Evolutionary conservation across 1,284 basidiomycete species (phyloP).

Genomic region (Vanrija humicola): DNA sequence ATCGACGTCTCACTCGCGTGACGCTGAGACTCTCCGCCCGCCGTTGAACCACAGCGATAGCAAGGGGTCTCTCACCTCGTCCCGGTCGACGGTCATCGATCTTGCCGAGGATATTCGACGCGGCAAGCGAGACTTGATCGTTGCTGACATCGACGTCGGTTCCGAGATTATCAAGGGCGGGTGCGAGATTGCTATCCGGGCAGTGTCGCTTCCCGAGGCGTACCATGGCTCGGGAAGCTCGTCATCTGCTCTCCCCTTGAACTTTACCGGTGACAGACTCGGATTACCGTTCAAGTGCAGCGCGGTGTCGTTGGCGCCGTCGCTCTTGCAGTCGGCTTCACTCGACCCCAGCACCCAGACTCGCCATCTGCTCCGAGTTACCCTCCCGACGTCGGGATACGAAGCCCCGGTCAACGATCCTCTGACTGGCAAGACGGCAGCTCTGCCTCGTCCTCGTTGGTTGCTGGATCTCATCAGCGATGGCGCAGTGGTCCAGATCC

Average conservation of each 20-base stretch:
- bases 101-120: slow-evolving; percentile 39
- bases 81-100: slow-evolving; percentile 38
- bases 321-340: slow-evolving; percentile 66
- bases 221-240: slow-evolving; percentile 12
- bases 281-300: slow-evolving; percentile 43
- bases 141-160: slow-evolving; percentile 38
- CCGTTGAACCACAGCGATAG: slow-evolving; percentile 32
- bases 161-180: slow-evolving; percentile 30
- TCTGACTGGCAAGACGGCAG: slow-evolving; percentile 64
- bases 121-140: slow-evolving; percentile 33
- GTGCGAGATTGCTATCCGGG: slow-evolving; percentile 34
- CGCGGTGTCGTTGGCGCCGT: slow-evolving; percentile 63
- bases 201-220: slow-evolving; percentile 36
- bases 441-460: slow-evolving; percentile 70
- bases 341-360: slow-evolving; percentile 49
- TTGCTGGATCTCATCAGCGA: slow-evolving; percentile 63
- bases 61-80: slow-evolving; percentile 26
- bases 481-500: slow-evolving; percentile 62
- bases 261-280: slow-evolving; percentile 22
- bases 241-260: slow-evolving; percentile 22
- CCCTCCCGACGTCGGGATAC: slow-evolving; percentile 75
- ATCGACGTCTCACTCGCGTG: slow-evolving; percentile 1
- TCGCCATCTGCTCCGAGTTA: slow-evolving; percentile 69
- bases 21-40: slow-evolving; percentile 20
- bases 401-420: slow-evolving; percentile 72